phyloP scores from a whole-genome alignment of 768 basidiomycete species.

The Boletus speciosus region DNA sequence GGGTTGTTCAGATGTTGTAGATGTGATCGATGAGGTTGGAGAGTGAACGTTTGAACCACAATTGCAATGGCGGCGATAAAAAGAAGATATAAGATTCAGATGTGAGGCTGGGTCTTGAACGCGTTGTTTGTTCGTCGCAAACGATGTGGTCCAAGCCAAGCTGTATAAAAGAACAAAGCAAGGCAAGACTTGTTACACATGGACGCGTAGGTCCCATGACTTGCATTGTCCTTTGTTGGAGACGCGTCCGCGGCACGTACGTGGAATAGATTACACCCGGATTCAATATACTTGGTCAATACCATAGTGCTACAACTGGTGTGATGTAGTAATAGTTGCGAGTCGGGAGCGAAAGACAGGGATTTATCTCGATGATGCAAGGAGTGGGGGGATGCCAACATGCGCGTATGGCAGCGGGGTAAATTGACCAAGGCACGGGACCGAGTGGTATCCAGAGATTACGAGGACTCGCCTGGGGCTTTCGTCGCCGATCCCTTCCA shows the following conservation, averaged over 20 bases:
- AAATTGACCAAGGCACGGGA: neutral
- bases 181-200: too few species aligned
- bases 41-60: neutral
- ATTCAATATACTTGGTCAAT: conserved; percentile 3
- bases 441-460: neutral
- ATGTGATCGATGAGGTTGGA: neutral
- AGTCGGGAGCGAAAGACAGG: neutral
- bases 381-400: conserved; percentile 7
- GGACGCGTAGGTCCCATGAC: too few species aligned
- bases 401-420: neutral
- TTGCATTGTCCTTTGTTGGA: neutral
- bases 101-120: neutral
- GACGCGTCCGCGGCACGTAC: neutral
- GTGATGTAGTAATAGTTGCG: conserved; percentile 3
- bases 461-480: neutral
- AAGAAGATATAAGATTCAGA: neutral
- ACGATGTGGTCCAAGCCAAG: neutral
- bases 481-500: conserved; percentile 41
- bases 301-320: conserved; percentile 19
- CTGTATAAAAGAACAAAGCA: neutral
- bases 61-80: neutral
- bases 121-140: neutral
- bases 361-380: conserved; percentile 3
- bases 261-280: conserved; percentile 19
- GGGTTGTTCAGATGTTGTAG: neutral